Percentiles rank a stretch among this genome's conserved stretches.
Evolutionary conservation across 257 asterid genomes (phyloP).

Genomic region (Haberlea rhodopensis): DNA sequence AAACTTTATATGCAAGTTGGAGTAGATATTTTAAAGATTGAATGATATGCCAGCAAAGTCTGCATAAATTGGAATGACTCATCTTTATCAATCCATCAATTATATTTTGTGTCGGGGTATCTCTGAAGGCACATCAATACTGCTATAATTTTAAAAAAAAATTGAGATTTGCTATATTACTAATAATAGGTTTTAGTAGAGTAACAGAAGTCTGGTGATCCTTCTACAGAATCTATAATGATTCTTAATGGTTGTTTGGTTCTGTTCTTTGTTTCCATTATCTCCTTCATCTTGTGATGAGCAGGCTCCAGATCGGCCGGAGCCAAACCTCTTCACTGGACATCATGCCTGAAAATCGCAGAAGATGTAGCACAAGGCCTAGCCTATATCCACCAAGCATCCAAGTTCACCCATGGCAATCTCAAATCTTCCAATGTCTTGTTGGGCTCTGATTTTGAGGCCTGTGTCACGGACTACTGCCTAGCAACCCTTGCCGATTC

Average conservation of each 20-base stretch:
- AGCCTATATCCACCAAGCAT: constrained; percentile 96
- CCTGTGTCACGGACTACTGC: constrained; percentile 83
- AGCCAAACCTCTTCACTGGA: constrained; percentile 96
- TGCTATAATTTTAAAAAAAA: too few species aligned
- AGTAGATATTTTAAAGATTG: background rate
- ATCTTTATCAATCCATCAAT: background rate
- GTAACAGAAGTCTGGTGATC: background rate
- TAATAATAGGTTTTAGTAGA: too few species aligned
- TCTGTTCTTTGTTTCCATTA: background rate
- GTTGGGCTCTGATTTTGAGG: constrained; percentile 88
- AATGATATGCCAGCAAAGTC: background rate
- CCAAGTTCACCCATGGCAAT: constrained; percentile 78
- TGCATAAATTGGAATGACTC: background rate
- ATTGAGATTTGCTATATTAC: too few species aligned
- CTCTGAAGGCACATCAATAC: background rate
- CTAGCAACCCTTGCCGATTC: constrained; percentile 53
- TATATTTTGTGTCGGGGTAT: too few species aligned
- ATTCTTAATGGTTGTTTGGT: background rate
- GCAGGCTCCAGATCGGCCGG: constrained; percentile 73
- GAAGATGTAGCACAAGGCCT: constrained; percentile 96
- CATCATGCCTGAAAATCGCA: constrained; percentile 91
- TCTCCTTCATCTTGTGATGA: background rate
- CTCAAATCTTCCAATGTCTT: constrained; percentile 86
- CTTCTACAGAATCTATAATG: background rate
- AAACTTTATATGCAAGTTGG: constrained; percentile 16